Percentiles rank a stretch among this genome's conserved stretches.
phyloP scores from a whole-genome alignment of 208 protist species.

The Wallacemonas collosoma region DNA sequence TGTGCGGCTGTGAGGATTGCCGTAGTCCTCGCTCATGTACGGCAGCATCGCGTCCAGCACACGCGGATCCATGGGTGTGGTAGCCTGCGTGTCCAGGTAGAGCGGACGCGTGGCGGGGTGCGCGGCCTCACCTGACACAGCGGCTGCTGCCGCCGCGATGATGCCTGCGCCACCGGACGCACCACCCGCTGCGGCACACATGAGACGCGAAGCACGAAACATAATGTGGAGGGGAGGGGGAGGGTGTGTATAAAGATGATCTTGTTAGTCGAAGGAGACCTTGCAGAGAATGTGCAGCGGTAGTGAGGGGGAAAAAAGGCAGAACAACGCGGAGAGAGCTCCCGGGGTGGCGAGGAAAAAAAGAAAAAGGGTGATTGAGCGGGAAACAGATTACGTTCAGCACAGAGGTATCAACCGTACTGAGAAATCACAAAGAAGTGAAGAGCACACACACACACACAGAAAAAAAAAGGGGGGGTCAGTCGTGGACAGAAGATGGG shows the following conservation, averaged over 20 bases:
- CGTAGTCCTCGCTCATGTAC: constrained; percentile 96
- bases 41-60: constrained; percentile 99
- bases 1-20: constrained; percentile 98
- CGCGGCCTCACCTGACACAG: not conserved
- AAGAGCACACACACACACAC: constrained; percentile 12
- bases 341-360: not conserved
- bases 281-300: not conserved
- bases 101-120: constrained; percentile 53
- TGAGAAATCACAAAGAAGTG: not conserved
- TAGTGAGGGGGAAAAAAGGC: not conserved
- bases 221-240: constrained; percentile 19
- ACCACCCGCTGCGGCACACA: constrained; percentile 19
- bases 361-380: not conserved
- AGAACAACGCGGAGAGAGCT: not conserved
- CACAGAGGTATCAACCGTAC: not conserved
- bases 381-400: not conserved
- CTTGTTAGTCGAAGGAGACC: too few species aligned
- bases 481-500: not conserved
- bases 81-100: constrained; percentile 97
- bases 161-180: not conserved
- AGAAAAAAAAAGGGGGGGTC: constrained; percentile 21
- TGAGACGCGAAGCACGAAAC: constrained; percentile 41
- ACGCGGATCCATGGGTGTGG: constrained; percentile 96
- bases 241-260: too few species aligned
- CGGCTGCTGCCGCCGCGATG: constrained; percentile 7